Evolutionary conservation across 805 yeast species (phyloP).

Genomic region (Priceomyces carsonii): DNA sequence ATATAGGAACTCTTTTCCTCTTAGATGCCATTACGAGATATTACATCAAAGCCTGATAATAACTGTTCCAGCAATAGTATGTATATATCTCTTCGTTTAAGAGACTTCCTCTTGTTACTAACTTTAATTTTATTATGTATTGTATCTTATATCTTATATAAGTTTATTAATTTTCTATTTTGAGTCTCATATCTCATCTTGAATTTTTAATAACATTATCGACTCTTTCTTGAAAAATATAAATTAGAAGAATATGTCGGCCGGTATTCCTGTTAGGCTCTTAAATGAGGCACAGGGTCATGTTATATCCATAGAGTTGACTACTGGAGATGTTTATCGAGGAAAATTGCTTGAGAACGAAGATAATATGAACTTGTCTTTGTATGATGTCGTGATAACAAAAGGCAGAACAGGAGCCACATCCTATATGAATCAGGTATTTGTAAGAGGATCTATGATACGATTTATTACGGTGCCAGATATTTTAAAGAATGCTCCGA

Average conservation of each 20-base stretch:
- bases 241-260: slow-evolving; percentile 42
- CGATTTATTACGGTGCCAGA: slow-evolving; percentile 87
- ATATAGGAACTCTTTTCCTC: slow-evolving; percentile 39
- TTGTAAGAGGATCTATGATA: slow-evolving; percentile 88
- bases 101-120: no score
- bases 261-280: slow-evolving; percentile 82
- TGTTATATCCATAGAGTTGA: slow-evolving; percentile 75
- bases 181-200: no score
- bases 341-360: slow-evolving; percentile 87
- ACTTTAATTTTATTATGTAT: no score
- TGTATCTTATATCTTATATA: no score
- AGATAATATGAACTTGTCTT: slow-evolving; percentile 91
- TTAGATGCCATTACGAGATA: slow-evolving; percentile 9
- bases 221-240: no score
- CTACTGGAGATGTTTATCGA: slow-evolving; percentile 82
- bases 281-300: slow-evolving; percentile 91
- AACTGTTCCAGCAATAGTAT: no score
- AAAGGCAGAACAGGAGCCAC: slow-evolving; percentile 67
- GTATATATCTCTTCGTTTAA: no score
- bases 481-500: slow-evolving; percentile 82
- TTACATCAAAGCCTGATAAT: no score
- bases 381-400: slow-evolving; percentile 79
- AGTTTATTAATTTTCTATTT: no score
- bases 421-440: slow-evolving; percentile 77
- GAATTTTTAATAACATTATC: no score